These are phyloP conservation scores for Cyberlindnera xishuangbannaensis DNA, from an alignment of 805 yeast genomes.

Conservation along the genomic window DNA sequence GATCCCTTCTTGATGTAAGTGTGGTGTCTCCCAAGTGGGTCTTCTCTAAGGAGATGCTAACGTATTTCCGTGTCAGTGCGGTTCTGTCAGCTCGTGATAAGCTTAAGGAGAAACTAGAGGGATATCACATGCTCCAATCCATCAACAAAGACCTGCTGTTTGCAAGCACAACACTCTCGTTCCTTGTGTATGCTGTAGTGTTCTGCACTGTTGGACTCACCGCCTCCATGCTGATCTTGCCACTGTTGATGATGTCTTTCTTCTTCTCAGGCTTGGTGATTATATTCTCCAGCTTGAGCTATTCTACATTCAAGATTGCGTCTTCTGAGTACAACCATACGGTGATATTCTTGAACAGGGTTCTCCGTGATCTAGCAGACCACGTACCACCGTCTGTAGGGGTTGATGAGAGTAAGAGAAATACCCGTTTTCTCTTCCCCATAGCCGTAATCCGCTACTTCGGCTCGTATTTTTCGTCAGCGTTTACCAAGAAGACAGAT, in stretches of 20 bases:
- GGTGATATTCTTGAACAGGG: conserved; percentile 21
- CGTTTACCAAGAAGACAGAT: not conserved
- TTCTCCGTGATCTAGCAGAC: conserved; percentile 23
- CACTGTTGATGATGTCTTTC: conserved; percentile 19
- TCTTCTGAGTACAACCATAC: conserved; percentile 23
- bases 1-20: conserved; percentile 16
- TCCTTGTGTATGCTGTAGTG: conserved; percentile 14
- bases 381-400: conserved; percentile 28
- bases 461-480: no score
- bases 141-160: no score
- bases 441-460: no score
- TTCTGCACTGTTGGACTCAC: conserved; percentile 12
- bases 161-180: conserved; percentile 14
- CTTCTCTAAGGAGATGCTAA: not conserved
- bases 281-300: conserved; percentile 23
- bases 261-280: conserved; percentile 24
- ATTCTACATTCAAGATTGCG: conserved; percentile 21
- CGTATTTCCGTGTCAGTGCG: conserved; percentile 1
- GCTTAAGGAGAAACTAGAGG: not conserved
- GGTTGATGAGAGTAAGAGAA: conserved; percentile 12
- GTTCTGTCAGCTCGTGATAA: conserved; percentile 1
- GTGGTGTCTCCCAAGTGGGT: not conserved
- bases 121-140: not conserved
- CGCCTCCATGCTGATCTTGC: conserved; percentile 19
- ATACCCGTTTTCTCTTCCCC: no score